Evolutionary conservation across 1,284 basidiomycete species (phyloP), one percentile per base, ranked within the genome.

Genomic region (Leccinum olivaceoglutinosum): DNA sequence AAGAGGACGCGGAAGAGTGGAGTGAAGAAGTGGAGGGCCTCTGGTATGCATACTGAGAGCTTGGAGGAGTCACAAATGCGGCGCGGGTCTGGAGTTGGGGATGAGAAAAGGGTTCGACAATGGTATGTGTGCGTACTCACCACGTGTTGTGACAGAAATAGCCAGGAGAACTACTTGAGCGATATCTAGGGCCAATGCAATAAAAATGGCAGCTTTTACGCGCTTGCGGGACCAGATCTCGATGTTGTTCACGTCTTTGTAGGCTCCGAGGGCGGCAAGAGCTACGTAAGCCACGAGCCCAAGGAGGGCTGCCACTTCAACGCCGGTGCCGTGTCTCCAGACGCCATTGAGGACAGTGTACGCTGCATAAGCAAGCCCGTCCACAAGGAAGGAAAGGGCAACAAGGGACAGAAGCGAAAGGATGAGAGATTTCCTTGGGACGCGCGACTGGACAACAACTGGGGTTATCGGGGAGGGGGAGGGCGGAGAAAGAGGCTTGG

Each of bases 381-480:
- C 84, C 77, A 94, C 78, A 80, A 99, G 85, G 84, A 93, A 87
- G 75, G 94, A 81, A 78, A 96, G 67, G 79, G 94, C 87, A 75
- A 86, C 71, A 60, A 92, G 79, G 62, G 86, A 84, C 60, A 93
- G 80, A 68, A 92, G 78, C 60, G 79, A 75, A 62, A 92, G 80
- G 73, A 94, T 91, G 67, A 86, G 76, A 60, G 83, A 82, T 63
- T 88, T 85, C 74, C 92, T 87, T 56, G 92, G 92, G 62, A 85
- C 78, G 63, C 80, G 79, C 65, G 84, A 82, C 62, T 87, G 83
- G 70, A 91, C 84, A 73, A 93, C 85, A 73, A 93, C 90, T 58
- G 87, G 77, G 25, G 85, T 89, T 71, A 92, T 90, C 63, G 86
- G 83, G 53, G 86, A 87, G 9, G 83, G 81, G 5, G 82, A 78